Conservation (phyloP, 495 filamentous ascomycete genomes). For the Neurospora sp. region DNA sequence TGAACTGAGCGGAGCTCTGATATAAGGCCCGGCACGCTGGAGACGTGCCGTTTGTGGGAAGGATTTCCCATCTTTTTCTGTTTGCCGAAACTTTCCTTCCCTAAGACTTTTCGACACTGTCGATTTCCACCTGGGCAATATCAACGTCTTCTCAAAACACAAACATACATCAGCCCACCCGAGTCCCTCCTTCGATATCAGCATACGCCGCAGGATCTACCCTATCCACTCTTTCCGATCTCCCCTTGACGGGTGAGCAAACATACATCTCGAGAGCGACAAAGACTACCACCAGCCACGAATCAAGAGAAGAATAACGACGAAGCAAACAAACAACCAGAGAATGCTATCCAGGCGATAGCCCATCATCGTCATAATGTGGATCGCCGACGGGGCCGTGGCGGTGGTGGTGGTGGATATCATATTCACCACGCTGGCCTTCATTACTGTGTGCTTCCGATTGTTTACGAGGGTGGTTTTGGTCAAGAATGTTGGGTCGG, state of each 20-base stretch:
- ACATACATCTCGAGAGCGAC: not conserved
- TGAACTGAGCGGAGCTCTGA: not conserved
- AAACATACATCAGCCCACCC: not conserved
- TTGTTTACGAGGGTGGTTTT: constrained; percentile 9
- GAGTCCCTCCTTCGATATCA: not conserved
- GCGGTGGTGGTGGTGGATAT: constrained; percentile 8
- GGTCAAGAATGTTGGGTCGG: constrained; percentile 11
- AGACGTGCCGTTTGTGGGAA: not conserved
- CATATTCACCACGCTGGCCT: constrained; percentile 15
- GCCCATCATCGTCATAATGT: constrained; percentile 1
- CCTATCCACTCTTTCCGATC: not conserved
- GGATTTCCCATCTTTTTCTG: not conserved
- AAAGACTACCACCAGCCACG: not conserved
- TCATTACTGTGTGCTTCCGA: constrained; percentile 10
- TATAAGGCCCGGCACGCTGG: not conserved
- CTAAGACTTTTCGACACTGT: not conserved
- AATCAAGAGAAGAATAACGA: not conserved
- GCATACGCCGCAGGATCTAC: not conserved
- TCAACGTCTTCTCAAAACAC: not conserved
- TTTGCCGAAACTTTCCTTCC: not conserved
- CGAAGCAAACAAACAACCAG: not conserved
- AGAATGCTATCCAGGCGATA: not conserved
- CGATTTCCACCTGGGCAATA: not conserved
- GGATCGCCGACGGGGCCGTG: constrained; percentile 7
- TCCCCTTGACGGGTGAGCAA: not conserved